phyloP scores from a whole-genome alignment of 352 stramenopile genomes.

The Sclerospora graminicola region DNA sequence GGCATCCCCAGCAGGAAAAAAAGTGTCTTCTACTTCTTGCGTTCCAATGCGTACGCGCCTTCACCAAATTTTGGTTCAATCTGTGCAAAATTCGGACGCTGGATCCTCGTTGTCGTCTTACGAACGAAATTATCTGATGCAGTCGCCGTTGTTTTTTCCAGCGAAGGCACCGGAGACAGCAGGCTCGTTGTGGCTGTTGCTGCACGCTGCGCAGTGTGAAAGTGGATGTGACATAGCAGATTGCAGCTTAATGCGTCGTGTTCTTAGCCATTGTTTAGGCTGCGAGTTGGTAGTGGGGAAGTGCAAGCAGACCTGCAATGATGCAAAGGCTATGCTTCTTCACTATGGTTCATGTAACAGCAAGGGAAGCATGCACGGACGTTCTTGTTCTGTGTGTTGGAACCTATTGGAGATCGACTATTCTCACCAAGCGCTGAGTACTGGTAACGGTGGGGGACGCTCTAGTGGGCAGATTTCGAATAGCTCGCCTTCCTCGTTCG shows the following conservation, averaged over 20 bases:
- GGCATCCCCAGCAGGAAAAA: conserved; percentile 10
- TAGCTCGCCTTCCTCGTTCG: conserved; percentile 13
- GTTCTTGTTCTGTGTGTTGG: conserved; percentile 41
- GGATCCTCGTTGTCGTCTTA: conserved; percentile 33
- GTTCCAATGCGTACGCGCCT: conserved; percentile 30
- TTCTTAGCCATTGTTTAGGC: conserved; percentile 49
- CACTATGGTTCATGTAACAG: conserved; percentile 52
- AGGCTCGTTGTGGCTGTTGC: conserved; percentile 58
- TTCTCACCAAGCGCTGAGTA: conserved; percentile 42
- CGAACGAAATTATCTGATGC: conserved; percentile 40
- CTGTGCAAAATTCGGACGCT: conserved; percentile 32
- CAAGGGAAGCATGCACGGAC: conserved; percentile 29
- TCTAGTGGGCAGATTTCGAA: conserved; percentile 8
- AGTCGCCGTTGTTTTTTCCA: conserved; percentile 41
- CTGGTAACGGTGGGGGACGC: conserved; percentile 8
- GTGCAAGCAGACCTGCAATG: conserved; percentile 61
- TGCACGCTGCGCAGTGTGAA: conserved; percentile 41
- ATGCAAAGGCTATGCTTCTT: conserved; percentile 67
- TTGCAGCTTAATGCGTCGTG: conserved; percentile 60
- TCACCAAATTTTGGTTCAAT: conserved; percentile 34
- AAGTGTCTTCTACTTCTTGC: too few species aligned
- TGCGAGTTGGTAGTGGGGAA: conserved; percentile 50
- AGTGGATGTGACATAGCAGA: conserved; percentile 40
- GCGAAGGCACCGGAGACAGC: conserved; percentile 47
- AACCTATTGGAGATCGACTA: conserved; percentile 65